A percentile compares a stretch with the other conserved stretches of the same genome.
phyloP scores from a whole-genome alignment of 345 rosid species.

The Schrenkiella parvula region DNA sequence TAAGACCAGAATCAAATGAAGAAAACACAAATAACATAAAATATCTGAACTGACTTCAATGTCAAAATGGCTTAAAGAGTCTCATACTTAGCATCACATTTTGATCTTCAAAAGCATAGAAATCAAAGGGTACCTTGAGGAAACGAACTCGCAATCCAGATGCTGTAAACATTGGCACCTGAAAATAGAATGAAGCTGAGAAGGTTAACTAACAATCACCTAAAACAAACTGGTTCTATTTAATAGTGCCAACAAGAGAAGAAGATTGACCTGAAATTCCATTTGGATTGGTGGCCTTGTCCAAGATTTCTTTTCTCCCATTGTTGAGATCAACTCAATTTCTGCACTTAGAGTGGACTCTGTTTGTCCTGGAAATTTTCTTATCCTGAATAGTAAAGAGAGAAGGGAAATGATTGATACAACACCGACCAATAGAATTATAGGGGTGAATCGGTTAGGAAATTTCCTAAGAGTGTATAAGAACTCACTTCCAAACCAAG shows the following conservation, averaged over 20 bases:
- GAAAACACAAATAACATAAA: background rate
- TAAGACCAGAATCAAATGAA: background rate
- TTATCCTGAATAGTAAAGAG: slow-evolving; percentile 52
- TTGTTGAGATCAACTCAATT: slow-evolving; percentile 91
- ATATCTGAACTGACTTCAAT: background rate
- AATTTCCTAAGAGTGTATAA: background rate
- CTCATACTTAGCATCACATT: background rate
- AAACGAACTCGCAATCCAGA: slow-evolving; percentile 97
- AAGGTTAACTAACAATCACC: background rate
- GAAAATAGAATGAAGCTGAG: slow-evolving; percentile 15
- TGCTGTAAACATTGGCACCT: slow-evolving; percentile 99
- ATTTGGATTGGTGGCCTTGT: slow-evolving; percentile 98
- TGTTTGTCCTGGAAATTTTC: slow-evolving; percentile 97
- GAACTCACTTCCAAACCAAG: slow-evolving; percentile 98
- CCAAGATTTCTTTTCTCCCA: slow-evolving; percentile 92
- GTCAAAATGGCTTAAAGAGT: background rate
- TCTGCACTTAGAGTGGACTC: slow-evolving; percentile 98
- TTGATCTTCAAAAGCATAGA: background rate
- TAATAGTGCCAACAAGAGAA: slow-evolving; percentile 1
- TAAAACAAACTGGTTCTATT: background rate
- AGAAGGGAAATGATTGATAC: background rate
- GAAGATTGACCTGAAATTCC: slow-evolving; percentile 84
- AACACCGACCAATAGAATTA: background rate
- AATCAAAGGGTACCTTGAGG: slow-evolving; percentile 57
- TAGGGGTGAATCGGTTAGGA: background rate